Percentiles rank a stretch among this genome's conserved stretches.
phyloP scores from a whole-genome alignment of 805 yeast genomes.

The Danielozyma ontarioensis region DNA sequence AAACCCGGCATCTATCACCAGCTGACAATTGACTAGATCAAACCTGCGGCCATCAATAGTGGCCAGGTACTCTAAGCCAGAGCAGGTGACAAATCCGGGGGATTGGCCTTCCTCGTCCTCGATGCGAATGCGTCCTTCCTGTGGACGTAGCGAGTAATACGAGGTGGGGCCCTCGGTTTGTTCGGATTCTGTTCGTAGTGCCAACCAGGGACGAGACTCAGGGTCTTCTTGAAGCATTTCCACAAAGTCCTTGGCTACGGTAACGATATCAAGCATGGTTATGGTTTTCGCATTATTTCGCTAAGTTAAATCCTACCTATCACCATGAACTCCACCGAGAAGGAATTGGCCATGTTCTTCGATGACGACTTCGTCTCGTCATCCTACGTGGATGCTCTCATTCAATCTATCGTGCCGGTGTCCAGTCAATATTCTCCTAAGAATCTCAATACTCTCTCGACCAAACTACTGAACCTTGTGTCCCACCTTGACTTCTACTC shows the following conservation, averaged over 20 bases:
- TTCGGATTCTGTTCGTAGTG: neutral
- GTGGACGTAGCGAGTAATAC: no score
- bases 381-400: slow-evolving; percentile 59
- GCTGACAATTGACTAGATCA: no score
- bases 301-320: slow-evolving; percentile 6
- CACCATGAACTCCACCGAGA: slow-evolving; percentile 1
- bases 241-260: neutral
- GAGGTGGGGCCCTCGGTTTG: neutral
- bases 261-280: neutral
- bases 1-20: no score
- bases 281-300: neutral
- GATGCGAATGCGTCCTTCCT: no score
- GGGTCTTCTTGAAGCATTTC: neutral
- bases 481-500: slow-evolving; percentile 61
- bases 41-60: no score
- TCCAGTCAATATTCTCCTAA: slow-evolving; percentile 25
- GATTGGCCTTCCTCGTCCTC: no score
- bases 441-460: slow-evolving; percentile 38
- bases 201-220: neutral
- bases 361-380: slow-evolving; percentile 62
- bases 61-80: no score
- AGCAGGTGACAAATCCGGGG: no score
- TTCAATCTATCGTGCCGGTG: slow-evolving; percentile 35
- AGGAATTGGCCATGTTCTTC: slow-evolving; percentile 53
- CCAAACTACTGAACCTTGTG: slow-evolving; percentile 45